These are phyloP conservation scores for Lentinula lateritia DNA, from an alignment of 768 basidiomycete species.

Conservation along the genomic window DNA sequence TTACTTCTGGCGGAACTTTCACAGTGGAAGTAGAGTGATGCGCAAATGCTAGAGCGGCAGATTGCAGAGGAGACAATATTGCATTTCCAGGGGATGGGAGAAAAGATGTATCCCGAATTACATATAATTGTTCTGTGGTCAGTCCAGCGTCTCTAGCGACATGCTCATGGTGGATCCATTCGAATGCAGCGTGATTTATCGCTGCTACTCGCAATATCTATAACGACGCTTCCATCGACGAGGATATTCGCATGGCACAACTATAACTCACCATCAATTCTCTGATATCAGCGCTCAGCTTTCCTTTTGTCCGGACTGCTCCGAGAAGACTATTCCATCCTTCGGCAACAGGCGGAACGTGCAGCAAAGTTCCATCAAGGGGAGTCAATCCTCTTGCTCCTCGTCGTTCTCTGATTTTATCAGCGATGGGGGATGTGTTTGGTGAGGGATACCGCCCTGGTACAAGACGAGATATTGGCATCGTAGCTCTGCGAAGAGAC, in stretches of 20 bases:
- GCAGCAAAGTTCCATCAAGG: slow-evolving; percentile 43
- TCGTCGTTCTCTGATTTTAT: slow-evolving; percentile 43
- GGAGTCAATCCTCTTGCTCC: slow-evolving; percentile 44
- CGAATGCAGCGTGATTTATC: slow-evolving; percentile 42
- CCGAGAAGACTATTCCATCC: slow-evolving; percentile 48
- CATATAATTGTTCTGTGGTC: slow-evolving; percentile 46
- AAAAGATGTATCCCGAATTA: slow-evolving; percentile 44
- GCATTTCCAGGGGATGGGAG: slow-evolving; percentile 21
- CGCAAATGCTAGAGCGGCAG: slow-evolving; percentile 49
- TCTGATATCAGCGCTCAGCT: slow-evolving; percentile 40
- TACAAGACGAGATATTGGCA: slow-evolving; percentile 32
- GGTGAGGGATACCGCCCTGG: slow-evolving; percentile 38
- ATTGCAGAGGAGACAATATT: slow-evolving; percentile 30
- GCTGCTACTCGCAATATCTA: slow-evolving; percentile 49
- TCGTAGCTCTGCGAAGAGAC: not conserved
- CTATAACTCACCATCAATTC: slow-evolving; percentile 40
- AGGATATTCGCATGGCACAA: not conserved
- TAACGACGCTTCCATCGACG: not conserved
- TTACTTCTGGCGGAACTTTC: slow-evolving; percentile 35
- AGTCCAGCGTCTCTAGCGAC: slow-evolving; percentile 47
- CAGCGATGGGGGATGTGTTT: slow-evolving; percentile 38
- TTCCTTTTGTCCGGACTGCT: slow-evolving; percentile 42
- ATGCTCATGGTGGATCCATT: slow-evolving; percentile 54
- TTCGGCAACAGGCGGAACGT: slow-evolving; percentile 41
- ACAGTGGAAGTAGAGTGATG: slow-evolving; percentile 52